Evolutionary conservation across 78 protist species (phyloP).

Genomic region (Monocercomonoides exilis): DNA sequence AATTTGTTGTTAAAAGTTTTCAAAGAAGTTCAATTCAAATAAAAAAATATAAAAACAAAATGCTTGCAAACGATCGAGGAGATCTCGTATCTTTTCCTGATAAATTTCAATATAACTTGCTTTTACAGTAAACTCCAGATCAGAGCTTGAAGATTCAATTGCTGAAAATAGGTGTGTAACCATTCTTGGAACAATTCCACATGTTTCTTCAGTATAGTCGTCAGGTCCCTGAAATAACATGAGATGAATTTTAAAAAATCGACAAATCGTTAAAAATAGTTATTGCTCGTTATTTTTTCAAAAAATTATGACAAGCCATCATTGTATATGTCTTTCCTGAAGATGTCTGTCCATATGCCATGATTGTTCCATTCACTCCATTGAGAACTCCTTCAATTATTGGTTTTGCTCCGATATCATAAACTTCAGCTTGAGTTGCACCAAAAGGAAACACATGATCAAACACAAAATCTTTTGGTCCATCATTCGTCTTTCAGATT

Average conservation of each 20-base stretch:
- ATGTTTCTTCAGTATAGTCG: not conserved
- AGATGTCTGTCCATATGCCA: constrained; percentile 13
- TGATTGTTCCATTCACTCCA: not conserved
- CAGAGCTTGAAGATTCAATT: not conserved
- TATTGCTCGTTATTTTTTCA: too few relatives aligned
- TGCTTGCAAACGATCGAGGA: constrained; percentile 1
- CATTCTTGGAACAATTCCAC: constrained; percentile 11
- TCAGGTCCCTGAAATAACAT: constrained; percentile 2
- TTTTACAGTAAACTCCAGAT: not conserved
- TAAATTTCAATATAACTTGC: constrained; percentile 45
- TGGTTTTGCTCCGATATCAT: not conserved
- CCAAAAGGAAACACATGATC: not conserved
- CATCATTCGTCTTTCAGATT: too few relatives aligned
- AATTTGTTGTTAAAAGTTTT: not conserved
- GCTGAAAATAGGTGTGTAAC: not conserved
- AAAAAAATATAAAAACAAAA: not conserved
- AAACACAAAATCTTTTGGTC: not conserved
- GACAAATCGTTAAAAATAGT: too few relatives aligned
- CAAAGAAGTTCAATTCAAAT: too few relatives aligned
- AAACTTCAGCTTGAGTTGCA: not conserved
- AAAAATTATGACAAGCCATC: too few relatives aligned
- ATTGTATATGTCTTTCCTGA: not conserved
- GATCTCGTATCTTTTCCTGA: constrained; percentile 35
- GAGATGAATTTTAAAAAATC: not conserved
- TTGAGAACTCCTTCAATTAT: not conserved